Conservation (phyloP, 2,329 filamentous ascomycete genomes). For the Septoria petroselini region DNA sequence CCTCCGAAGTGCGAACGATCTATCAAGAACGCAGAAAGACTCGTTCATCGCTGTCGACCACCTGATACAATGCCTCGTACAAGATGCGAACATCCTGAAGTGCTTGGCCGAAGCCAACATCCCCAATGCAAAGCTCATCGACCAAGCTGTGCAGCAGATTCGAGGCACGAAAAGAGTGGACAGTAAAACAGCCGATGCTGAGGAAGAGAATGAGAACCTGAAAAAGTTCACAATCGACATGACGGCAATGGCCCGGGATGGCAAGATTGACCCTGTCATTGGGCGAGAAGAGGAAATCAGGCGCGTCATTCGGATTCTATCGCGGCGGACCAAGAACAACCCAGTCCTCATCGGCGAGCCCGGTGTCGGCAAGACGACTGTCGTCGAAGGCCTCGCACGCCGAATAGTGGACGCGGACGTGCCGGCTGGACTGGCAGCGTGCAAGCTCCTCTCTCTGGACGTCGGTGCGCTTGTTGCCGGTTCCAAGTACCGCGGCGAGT, state of each 20-base stretch:
- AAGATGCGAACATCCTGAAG: slow-evolving; percentile 71
- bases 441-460: slow-evolving; percentile 90
- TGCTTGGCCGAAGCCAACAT: slow-evolving; percentile 83
- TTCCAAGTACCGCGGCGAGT: slow-evolving; percentile 97
- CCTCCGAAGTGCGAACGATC: slow-evolving; percentile 76
- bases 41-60: slow-evolving; percentile 93
- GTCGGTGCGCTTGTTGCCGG: slow-evolving; percentile 93
- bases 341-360: slow-evolving; percentile 96
- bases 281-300: slow-evolving; percentile 94
- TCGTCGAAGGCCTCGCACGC: slow-evolving; percentile 91
- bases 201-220: slow-evolving; percentile 89
- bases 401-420: slow-evolving; percentile 96
- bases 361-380: slow-evolving; percentile 97
- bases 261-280: slow-evolving; percentile 97
- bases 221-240: slow-evolving; percentile 99
- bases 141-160: slow-evolving; percentile 86
- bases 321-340: slow-evolving; percentile 95
- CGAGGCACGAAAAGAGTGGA: slow-evolving; percentile 91
- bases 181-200: slow-evolving; percentile 90
- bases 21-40: slow-evolving; percentile 98
- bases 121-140: slow-evolving; percentile 84
- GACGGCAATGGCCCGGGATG: slow-evolving; percentile 92
- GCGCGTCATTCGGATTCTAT: slow-evolving; percentile 85
- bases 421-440: slow-evolving; percentile 88
- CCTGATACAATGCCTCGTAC: slow-evolving; percentile 77